Evolutionary conservation across 495 filamentous ascomycete species (phyloP).

Genomic region (Talaromyces borbonicus): DNA sequence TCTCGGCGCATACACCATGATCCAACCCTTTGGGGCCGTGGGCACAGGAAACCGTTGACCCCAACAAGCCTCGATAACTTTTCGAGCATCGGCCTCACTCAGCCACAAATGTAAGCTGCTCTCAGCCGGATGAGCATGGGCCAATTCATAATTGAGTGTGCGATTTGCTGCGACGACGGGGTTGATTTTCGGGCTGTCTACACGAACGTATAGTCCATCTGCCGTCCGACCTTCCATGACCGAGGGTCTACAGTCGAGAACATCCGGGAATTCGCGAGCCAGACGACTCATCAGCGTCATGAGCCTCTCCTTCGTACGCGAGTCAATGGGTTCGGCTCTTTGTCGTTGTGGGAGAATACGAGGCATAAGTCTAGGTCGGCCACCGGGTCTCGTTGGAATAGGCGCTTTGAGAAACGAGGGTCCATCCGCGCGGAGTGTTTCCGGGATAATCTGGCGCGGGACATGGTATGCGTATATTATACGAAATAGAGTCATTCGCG

Average conservation of each 20-base stretch:
- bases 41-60: conserved; percentile 4
- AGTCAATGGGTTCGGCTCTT: not conserved
- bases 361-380: conserved; percentile 1
- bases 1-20: conserved; percentile 6
- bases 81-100: conserved; percentile 2
- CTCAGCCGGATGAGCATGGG: not conserved
- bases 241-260: conserved; percentile 1
- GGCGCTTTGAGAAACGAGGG: conserved; percentile 2
- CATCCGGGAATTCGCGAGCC: not conserved
- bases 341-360: conserved; percentile 7
- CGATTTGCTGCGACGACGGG: not conserved
- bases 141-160: not conserved
- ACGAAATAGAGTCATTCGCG: conserved; percentile 1
- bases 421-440: conserved; percentile 1
- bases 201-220: conserved; percentile 2
- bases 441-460: not conserved
- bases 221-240: not conserved
- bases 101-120: conserved; percentile 5
- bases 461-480: conserved; percentile 6
- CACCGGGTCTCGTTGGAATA: not conserved
- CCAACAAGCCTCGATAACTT: conserved; percentile 4
- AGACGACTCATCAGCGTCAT: not conserved
- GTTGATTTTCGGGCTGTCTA: not conserved
- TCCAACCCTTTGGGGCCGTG: not conserved
- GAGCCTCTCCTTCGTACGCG: not conserved